Base-by-base conservation (phyloP, 1,139 yeast species). In the Candida sanyaensis region DNA sequence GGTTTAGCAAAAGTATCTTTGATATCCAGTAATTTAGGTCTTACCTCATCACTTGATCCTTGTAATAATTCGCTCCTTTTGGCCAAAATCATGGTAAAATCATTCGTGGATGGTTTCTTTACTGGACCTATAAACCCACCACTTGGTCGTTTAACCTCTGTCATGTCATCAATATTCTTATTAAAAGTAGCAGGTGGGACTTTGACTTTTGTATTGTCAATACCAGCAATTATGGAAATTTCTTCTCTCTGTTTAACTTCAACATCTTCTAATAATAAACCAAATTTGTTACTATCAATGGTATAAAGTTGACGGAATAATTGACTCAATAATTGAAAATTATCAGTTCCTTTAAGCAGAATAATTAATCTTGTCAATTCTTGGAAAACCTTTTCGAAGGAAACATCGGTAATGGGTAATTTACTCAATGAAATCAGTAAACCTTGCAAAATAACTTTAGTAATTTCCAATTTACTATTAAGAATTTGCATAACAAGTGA, bases 71-170 rank as follows among this genome's bases (percentile, higher is more conserved):
- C 49, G 28, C 37, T 38, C 33, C 45, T 41, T 11, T 46, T 51
- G 5, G 77, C 76, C 24, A 69, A 50, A 26, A 73, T 53, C 76
- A 71, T 71, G 1, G 77, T 73, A 45, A 73, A 68, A 44, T 72
- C 78, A 8, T 27, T 37, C 7, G 68, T 59, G 3, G 63, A 58
- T 11, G 42, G 28, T 17, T 57, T 59, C 51, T 71, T 69, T 21
- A 68, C 60, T 1, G 74, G 75, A 1, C 73, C 68, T 23, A 66
- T 44, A 48, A 45, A 52, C 6, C 29, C 24, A 8, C 47, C 51
- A 26, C 45, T 54, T 11, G 64, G 65, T 9, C 39, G 42, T 33
- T 57, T 51, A 11, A 66, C 68, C 50, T 63, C 58, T 23, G 74
- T 69, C 46, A 69, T 55, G 7, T 69, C 73, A 48, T 58, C 61